Conservation (phyloP, 495 filamentous ascomycete species). For the Sabuloglossum arenarium region DNA sequence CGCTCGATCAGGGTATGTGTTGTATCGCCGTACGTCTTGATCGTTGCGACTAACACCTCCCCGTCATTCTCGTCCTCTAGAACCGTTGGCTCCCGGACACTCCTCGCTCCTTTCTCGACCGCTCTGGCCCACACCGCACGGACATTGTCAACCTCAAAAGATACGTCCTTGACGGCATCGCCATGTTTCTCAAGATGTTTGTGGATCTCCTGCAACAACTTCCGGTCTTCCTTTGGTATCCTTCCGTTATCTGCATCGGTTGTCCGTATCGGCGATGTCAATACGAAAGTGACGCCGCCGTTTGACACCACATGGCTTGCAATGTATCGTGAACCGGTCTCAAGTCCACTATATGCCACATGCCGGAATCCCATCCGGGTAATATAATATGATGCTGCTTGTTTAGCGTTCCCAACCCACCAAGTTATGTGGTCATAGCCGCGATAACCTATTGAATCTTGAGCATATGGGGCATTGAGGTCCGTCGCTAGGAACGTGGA, state of each 20-base stretch:
- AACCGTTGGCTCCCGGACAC: slow-evolving; percentile 34
- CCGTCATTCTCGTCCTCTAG: slow-evolving; percentile 26
- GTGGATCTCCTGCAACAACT: slow-evolving; percentile 45
- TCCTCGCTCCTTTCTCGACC: slow-evolving; percentile 42
- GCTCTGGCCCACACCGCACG: slow-evolving; percentile 51
- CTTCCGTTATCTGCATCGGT: slow-evolving; percentile 10
- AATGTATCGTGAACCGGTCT: slow-evolving; percentile 56
- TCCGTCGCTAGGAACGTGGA: neutral
- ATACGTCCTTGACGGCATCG: slow-evolving; percentile 78
- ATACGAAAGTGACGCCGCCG: slow-evolving; percentile 56
- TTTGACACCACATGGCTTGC: slow-evolving; percentile 70
- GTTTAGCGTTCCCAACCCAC: slow-evolving; percentile 93
- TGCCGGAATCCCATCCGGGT: slow-evolving; percentile 63
- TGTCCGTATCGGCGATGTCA: slow-evolving; percentile 55
- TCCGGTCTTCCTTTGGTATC: slow-evolving; percentile 26
- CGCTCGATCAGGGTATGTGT: slow-evolving; percentile 73
- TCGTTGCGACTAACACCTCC: slow-evolving; percentile 44
- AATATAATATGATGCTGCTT: slow-evolving; percentile 71
- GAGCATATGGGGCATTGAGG: neutral
- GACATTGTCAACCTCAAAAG: slow-evolving; percentile 78
- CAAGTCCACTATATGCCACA: slow-evolving; percentile 66
- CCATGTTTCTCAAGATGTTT: slow-evolving; percentile 61
- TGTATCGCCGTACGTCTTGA: slow-evolving; percentile 79
- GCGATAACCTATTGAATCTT: slow-evolving; percentile 29
- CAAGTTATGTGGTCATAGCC: slow-evolving; percentile 82